These are phyloP conservation scores for Salix udensis DNA, from an alignment of 345 rosid species.

Conservation along the genomic window DNA sequence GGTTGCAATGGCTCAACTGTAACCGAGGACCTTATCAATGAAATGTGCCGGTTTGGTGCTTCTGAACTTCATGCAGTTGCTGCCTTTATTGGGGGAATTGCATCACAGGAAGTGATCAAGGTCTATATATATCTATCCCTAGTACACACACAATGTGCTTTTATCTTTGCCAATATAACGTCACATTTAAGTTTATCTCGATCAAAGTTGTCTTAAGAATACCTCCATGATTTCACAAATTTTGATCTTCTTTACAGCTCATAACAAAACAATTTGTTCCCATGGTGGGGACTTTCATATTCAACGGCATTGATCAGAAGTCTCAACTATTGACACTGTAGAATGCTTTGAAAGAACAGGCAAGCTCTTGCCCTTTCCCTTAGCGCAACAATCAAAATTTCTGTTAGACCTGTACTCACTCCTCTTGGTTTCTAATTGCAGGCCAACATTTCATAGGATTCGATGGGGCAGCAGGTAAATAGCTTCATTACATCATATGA, in stretches of 20 bases:
- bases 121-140: slow-evolving; percentile 26
- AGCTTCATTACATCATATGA: neutral
- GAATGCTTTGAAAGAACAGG: slow-evolving; percentile 1
- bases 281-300: slow-evolving; percentile 74
- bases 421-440: slow-evolving; percentile 10
- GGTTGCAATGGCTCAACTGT: slow-evolving; percentile 80
- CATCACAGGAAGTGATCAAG: slow-evolving; percentile 95
- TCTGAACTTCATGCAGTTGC: slow-evolving; percentile 94
- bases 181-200: neutral
- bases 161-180: too few relatives aligned
- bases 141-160: too few relatives aligned
- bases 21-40: slow-evolving; percentile 84
- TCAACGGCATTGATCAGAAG: slow-evolving; percentile 95
- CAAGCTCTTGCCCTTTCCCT: neutral
- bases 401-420: neutral
- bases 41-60: slow-evolving; percentile 96
- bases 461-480: neutral
- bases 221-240: neutral
- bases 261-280: slow-evolving; percentile 91
- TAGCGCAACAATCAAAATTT: neutral
- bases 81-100: slow-evolving; percentile 87
- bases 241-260: slow-evolving; percentile 47
- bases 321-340: slow-evolving; percentile 66
- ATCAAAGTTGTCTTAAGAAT: neutral
- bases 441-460: slow-evolving; percentile 6